A percentile compares a stretch with the other conserved stretches of the same genome.
Conservation (phyloP, 2,329 filamentous ascomycete species). For the Penicillium sumatraense region DNA sequence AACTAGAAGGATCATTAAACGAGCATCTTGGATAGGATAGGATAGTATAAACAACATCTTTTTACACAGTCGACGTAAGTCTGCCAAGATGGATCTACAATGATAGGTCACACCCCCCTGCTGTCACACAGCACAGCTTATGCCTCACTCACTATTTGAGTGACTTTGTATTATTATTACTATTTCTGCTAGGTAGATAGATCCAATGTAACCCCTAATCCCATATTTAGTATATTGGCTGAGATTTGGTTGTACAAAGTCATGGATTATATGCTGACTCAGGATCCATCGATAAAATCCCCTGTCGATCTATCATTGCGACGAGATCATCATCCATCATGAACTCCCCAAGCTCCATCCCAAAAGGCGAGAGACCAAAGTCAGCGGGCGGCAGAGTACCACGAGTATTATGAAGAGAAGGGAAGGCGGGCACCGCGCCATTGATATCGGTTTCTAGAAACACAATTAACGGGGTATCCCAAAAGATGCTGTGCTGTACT, state of each 20-base stretch:
- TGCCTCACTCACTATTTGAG: no score
- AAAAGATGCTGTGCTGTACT: no score
- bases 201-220: not conserved
- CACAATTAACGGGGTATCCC: not conserved
- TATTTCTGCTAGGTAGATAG: no score
- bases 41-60: no score
- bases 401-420: not conserved
- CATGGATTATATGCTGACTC: not conserved
- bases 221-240: no score
- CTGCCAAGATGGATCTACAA: not conserved
- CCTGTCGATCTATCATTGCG: constrained; percentile 13
- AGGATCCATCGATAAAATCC: constrained; percentile 1
- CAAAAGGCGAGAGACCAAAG: constrained; percentile 29
- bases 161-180: no score
- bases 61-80: not conserved
- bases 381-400: not conserved
- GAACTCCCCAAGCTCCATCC: constrained; percentile 44
- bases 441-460: not conserved
- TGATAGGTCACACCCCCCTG: not conserved
- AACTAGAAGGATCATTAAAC: not conserved
- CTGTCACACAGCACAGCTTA: no score
- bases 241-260: no score
- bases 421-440: not conserved
- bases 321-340: constrained; percentile 41
- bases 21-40: not conserved